A percentile compares a stretch with the other conserved stretches of the same genome.
Conservation (phyloP, 768 basidiomycete species). For the Tricholoma bakamatsutake region DNA sequence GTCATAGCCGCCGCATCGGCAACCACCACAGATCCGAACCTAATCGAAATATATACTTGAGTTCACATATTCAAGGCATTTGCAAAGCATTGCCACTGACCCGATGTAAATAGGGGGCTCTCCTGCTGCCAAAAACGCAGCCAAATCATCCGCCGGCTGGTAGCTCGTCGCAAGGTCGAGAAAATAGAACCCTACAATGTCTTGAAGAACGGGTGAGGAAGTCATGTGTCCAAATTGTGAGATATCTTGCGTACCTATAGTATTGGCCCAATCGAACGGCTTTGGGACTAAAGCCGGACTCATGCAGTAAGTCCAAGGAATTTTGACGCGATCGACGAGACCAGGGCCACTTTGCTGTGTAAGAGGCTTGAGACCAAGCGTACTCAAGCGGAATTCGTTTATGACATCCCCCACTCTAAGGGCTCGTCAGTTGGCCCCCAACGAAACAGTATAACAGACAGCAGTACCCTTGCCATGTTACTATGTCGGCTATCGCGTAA, state of each 20-base stretch:
- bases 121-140: conserved; percentile 41
- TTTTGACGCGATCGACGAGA: conserved; percentile 44
- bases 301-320: conserved; percentile 64
- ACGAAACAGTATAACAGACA: not conserved
- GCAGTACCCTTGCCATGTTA: conserved; percentile 55
- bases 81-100: conserved; percentile 18
- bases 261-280: conserved; percentile 56
- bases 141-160: conserved; percentile 40
- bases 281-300: conserved; percentile 52
- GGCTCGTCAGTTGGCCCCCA: not conserved
- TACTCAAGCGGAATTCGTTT: conserved; percentile 46
- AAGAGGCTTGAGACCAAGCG: conserved; percentile 44
- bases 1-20: conserved; percentile 49
- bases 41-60: conserved; percentile 11
- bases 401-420: conserved; percentile 54
- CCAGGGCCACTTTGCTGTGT: conserved; percentile 44
- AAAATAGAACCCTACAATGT: conserved; percentile 64
- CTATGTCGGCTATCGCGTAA: conserved; percentile 52
- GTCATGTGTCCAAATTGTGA: not conserved
- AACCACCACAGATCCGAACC: conserved; percentile 59
- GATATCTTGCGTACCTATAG: conserved; percentile 40
- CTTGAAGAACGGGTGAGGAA: conserved; percentile 20
- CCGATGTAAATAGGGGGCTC: conserved; percentile 56
- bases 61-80: not conserved
- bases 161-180: conserved; percentile 46